These are phyloP conservation scores for Komagataella ulmi DNA, from an alignment of 805 yeast species.

Conservation along the genomic window DNA sequence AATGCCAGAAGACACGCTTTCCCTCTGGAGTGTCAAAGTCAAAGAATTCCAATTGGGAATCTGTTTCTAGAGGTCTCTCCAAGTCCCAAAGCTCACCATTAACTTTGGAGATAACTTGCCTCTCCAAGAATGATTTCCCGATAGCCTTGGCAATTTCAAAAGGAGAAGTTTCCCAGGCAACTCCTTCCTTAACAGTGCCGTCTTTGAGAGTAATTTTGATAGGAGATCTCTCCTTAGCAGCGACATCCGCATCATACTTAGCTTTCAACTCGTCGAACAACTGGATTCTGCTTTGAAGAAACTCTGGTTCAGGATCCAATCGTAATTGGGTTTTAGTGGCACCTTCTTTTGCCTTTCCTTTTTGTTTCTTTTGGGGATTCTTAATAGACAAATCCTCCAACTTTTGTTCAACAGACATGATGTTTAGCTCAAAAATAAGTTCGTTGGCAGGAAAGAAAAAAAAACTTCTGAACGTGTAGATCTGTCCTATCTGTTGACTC, in stretches of 20 bases:
- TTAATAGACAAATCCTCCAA: slow-evolving; percentile 7
- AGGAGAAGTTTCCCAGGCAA: slow-evolving; percentile 85
- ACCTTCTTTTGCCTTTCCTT: slow-evolving; percentile 26
- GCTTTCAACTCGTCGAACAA: slow-evolving; percentile 72
- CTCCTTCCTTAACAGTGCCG: slow-evolving; percentile 68
- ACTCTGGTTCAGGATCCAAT: slow-evolving; percentile 72
- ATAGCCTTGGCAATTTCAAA: slow-evolving; percentile 71
- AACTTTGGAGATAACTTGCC: slow-evolving; percentile 84
- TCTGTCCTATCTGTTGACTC: not conserved
- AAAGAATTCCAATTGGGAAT: slow-evolving; percentile 58
- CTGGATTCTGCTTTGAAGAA: slow-evolving; percentile 64
- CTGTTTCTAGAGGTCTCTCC: slow-evolving; percentile 80
- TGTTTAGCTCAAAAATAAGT: slow-evolving; percentile 33
- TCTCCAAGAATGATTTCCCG: slow-evolving; percentile 79
- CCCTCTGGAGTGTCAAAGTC: slow-evolving; percentile 95
- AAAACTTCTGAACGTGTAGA: slow-evolving; percentile 2
- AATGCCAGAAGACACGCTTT: slow-evolving; percentile 95
- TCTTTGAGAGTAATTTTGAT: slow-evolving; percentile 79
- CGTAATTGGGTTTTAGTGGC: slow-evolving; percentile 27
- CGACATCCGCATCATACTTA: slow-evolving; percentile 60
- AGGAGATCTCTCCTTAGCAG: slow-evolving; percentile 40
- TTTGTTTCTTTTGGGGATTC: slow-evolving; percentile 16
- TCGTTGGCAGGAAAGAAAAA: slow-evolving; percentile 18
- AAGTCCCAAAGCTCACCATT: slow-evolving; percentile 91
- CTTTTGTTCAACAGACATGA: slow-evolving; percentile 21